Conservation (phyloP, 768 basidiomycete species). For the Hydnum rufescens region DNA sequence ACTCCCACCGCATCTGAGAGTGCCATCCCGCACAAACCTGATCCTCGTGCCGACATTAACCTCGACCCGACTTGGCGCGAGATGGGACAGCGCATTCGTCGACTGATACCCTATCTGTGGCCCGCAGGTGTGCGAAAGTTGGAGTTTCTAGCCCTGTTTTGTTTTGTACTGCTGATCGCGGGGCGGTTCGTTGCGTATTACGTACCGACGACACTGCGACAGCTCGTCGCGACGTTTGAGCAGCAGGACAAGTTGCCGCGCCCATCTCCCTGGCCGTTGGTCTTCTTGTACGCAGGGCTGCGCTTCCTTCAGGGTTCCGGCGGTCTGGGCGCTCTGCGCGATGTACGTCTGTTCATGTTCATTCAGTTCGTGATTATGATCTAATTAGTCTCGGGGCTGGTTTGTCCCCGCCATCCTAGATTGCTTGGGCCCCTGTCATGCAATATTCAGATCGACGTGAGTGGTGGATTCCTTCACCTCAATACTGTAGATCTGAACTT, state of each 20-base stretch:
- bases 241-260: slow-evolving; percentile 11
- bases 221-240: slow-evolving; percentile 39
- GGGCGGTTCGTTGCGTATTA: slow-evolving; percentile 60
- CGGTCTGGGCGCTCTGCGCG: slow-evolving; percentile 49
- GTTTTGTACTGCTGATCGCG: slow-evolving; percentile 38
- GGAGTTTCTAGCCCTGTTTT: slow-evolving; percentile 35
- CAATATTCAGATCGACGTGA: slow-evolving; percentile 62
- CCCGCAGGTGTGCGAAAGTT: slow-evolving; percentile 44
- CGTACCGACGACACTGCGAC: slow-evolving; percentile 50
- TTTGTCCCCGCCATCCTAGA: slow-evolving; percentile 17
- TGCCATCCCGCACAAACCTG: slow-evolving; percentile 17
- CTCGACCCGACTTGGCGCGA: slow-evolving; percentile 49
- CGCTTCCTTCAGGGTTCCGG: slow-evolving; percentile 60
- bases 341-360: slow-evolving; percentile 22
- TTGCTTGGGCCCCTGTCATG: slow-evolving; percentile 75
- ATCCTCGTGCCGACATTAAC: slow-evolving; percentile 14
- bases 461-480: slow-evolving; percentile 9
- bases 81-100: slow-evolving; percentile 40
- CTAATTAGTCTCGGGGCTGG: slow-evolving; percentile 8
- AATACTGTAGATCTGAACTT: not conserved
- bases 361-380: slow-evolving; percentile 3
- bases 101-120: slow-evolving; percentile 69
- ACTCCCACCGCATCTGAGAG: slow-evolving; percentile 26
- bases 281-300: slow-evolving; percentile 46
- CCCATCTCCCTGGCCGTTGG: slow-evolving; percentile 42